Percentiles rank a stretch among this genome's conserved stretches.
These are phyloP conservation scores for Phaeotremella fagi DNA, from an alignment of 768 basidiomycete genomes.

Conservation along the genomic window DNA sequence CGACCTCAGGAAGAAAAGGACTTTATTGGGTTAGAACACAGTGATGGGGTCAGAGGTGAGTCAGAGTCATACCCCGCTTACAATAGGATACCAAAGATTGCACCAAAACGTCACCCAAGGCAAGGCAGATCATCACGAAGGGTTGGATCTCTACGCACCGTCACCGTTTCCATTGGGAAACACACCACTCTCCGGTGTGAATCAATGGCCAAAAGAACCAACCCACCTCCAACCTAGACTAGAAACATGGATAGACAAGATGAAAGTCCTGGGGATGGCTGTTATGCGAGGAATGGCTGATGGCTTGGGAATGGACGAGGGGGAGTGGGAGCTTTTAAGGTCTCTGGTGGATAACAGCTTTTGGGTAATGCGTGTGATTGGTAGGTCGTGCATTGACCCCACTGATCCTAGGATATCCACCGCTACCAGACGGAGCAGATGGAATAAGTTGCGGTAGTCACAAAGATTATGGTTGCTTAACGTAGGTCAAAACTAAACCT, in stretches of 20 bases:
- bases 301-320: slow-evolving; percentile 66
- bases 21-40: slow-evolving; percentile 59
- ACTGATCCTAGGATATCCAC: slow-evolving; percentile 61
- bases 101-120: slow-evolving; percentile 83
- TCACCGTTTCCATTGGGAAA: slow-evolving; percentile 46
- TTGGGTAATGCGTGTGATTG: slow-evolving; percentile 83
- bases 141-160: slow-evolving; percentile 73
- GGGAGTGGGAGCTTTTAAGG: slow-evolving; percentile 68
- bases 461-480: slow-evolving; percentile 87
- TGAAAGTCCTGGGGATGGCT: slow-evolving; percentile 72
- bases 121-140: slow-evolving; percentile 66
- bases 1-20: slow-evolving; percentile 75
- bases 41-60: slow-evolving; percentile 73
- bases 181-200: slow-evolving; percentile 71
- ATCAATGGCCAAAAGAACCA: slow-evolving; percentile 71
- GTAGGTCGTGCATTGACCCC: slow-evolving; percentile 46
- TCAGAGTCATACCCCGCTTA: neutral
- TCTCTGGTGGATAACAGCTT: slow-evolving; percentile 74
- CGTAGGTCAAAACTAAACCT: slow-evolving; percentile 51
- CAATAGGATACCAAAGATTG: slow-evolving; percentile 68
- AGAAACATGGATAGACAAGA: slow-evolving; percentile 73
- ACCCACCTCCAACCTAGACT: slow-evolving; percentile 61
- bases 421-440: slow-evolving; percentile 69
- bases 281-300: slow-evolving; percentile 85
- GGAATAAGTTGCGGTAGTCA: slow-evolving; percentile 88